A percentile compares a stretch with the other conserved stretches of the same genome.
phyloP scores from a whole-genome alignment of 805 yeast genomes.

The Lachancea sp. region DNA sequence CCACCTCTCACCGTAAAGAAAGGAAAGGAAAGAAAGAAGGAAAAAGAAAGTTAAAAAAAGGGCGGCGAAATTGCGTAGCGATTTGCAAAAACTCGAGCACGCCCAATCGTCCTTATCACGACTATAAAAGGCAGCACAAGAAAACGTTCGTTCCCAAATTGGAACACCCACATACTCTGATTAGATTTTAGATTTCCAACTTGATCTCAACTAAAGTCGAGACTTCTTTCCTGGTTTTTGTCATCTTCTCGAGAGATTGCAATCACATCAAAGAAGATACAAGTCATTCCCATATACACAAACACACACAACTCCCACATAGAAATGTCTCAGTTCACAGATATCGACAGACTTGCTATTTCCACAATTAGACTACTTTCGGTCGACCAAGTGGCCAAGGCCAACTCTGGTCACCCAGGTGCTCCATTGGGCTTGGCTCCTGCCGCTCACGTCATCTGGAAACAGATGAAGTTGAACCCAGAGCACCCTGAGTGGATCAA shows the following conservation, averaged over 20 bases:
- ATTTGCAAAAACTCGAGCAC: background rate
- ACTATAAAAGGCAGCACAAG: background rate
- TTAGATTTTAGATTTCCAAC: too few species aligned
- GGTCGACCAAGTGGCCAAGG: constrained; percentile 77
- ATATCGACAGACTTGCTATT: constrained; percentile 69
- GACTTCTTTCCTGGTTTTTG: too few species aligned
- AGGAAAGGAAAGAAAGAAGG: background rate
- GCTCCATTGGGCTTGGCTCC: constrained; percentile 99
- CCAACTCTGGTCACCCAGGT: constrained; percentile 98
- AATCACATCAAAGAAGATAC: background rate
- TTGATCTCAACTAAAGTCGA: too few species aligned
- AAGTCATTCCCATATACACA: too few species aligned
- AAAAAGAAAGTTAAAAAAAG: background rate
- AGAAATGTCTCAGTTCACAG: constrained; percentile 35
- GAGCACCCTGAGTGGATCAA: constrained; percentile 87
- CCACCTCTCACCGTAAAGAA: background rate
- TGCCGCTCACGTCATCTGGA: constrained; percentile 78
- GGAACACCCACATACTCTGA: too few species aligned
- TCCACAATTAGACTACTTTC: constrained; percentile 85
- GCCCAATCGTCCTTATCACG: background rate
- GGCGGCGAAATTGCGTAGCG: background rate
- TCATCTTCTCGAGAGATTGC: background rate
- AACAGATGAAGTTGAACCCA: constrained; percentile 80
- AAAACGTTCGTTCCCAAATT: too few species aligned
- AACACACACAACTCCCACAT: constrained; percentile 1